Evolutionary conservation across 2,329 filamentous ascomycete genomes (phyloP).

Genomic region (Diaporthe ampelina): DNA sequence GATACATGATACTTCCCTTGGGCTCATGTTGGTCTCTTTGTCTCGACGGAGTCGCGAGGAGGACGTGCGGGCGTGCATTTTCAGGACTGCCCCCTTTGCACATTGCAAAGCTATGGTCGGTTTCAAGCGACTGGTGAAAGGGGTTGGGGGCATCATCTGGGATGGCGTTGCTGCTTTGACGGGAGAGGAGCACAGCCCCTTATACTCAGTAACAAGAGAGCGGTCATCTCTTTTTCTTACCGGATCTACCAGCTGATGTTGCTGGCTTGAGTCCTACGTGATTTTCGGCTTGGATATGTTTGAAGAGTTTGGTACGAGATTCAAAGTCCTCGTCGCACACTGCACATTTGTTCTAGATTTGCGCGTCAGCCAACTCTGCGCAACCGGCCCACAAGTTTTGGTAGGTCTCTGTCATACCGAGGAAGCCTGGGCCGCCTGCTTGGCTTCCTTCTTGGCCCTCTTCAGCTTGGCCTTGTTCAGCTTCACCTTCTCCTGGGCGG

Average conservation of each 20-base stretch:
- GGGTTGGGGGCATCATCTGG: background rate
- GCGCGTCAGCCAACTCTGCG: conserved; percentile 21
- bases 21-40: background rate
- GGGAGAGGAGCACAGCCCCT: conserved; percentile 6
- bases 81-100: background rate
- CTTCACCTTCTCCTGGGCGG: conserved; percentile 63
- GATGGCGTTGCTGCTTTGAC: conserved; percentile 17
- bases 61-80: background rate
- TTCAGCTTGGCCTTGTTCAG: conserved; percentile 66
- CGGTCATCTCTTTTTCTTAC: conserved; percentile 55
- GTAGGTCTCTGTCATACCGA: background rate
- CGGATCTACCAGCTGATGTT: conserved; percentile 44
- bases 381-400: background rate
- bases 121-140: background rate
- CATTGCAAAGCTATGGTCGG: conserved; percentile 16
- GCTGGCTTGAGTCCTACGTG: conserved; percentile 75
- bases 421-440: conserved; percentile 52
- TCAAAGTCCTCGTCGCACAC: conserved; percentile 62
- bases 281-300: conserved; percentile 75
- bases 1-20: conserved; percentile 35
- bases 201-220: background rate
- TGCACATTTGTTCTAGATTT: conserved; percentile 57
- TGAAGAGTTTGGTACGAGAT: conserved; percentile 80
- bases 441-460: conserved; percentile 62
- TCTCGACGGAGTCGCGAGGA: conserved; percentile 12